These are phyloP conservation scores for Hymenoscyphus albidus DNA, from an alignment of 2,329 filamentous ascomycete genomes.

Conservation along the genomic window DNA sequence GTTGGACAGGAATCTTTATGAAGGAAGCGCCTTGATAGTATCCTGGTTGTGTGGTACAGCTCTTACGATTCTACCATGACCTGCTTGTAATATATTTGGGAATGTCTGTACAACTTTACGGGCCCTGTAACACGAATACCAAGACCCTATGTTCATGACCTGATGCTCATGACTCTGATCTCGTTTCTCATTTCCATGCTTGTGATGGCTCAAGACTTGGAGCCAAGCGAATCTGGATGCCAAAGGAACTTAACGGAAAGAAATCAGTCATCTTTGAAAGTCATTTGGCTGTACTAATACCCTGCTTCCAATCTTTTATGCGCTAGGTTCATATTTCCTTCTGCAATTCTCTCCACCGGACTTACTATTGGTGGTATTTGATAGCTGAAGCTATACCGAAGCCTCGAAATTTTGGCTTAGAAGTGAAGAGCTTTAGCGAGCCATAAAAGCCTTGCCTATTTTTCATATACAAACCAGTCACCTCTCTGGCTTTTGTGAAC, in stretches of 20 bases:
- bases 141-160: neutral
- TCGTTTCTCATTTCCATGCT: neutral
- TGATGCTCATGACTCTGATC: neutral
- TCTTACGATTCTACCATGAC: neutral
- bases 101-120: neutral
- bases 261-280: neutral
- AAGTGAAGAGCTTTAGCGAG: neutral
- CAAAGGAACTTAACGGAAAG: neutral
- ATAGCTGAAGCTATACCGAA: neutral
- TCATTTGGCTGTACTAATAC: neutral
- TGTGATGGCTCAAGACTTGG: neutral
- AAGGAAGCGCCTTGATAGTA: neutral
- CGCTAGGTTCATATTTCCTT: neutral
- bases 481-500: neutral
- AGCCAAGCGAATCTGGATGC: neutral
- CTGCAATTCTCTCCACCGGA: neutral
- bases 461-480: neutral
- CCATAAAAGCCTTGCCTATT: neutral
- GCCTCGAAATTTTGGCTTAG: neutral
- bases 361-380: neutral
- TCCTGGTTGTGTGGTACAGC: neutral
- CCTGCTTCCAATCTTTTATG: neutral
- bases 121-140: neutral
- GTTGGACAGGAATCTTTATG: conserved; percentile 8
- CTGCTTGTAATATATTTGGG: neutral